Evolutionary conservation across 768 basidiomycete genomes (phyloP).

Genomic region (Ramaria sp.): DNA sequence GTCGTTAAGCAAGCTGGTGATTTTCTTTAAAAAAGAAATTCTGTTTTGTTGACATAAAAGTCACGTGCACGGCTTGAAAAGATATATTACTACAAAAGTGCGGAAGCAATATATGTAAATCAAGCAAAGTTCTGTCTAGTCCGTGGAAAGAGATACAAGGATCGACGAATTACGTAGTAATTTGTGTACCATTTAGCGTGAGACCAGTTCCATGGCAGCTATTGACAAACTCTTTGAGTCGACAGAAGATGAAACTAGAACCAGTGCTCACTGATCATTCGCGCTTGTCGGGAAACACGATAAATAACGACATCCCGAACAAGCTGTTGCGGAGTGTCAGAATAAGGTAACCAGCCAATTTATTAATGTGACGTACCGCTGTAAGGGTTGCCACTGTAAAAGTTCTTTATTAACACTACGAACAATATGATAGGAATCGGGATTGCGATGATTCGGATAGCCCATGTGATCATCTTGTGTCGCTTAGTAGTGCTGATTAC

Average conservation of each 20-base stretch:
- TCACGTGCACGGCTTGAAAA: neutral
- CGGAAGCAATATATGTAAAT: too few relatives aligned
- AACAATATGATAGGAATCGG: conserved; percentile 71
- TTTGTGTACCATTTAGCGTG: conserved; percentile 5
- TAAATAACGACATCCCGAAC: conserved; percentile 79
- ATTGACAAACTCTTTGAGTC: neutral
- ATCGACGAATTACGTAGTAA: neutral
- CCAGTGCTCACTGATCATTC: conserved; percentile 41
- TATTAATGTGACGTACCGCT: conserved; percentile 40
- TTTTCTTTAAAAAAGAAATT: too few relatives aligned
- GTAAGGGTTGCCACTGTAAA: conserved; percentile 81
- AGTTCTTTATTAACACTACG: conserved; percentile 76
- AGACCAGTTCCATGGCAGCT: conserved; percentile 8
- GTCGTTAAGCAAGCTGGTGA: too few relatives aligned
- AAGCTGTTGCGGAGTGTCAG: conserved; percentile 37
- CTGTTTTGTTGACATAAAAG: neutral
- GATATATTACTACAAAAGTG: neutral
- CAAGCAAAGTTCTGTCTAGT: neutral
- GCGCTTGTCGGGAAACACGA: conserved; percentile 75
- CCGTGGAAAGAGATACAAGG: neutral
- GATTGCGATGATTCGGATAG: conserved; percentile 58
- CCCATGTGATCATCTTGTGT: conserved; percentile 64
- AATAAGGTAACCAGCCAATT: neutral
- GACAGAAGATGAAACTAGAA: neutral
- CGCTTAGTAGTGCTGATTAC: conserved; percentile 72